Percentiles rank a stretch among this genome's conserved stretches.
Evolutionary conservation across 345 rosid genomes (phyloP).

Genomic region (Crucihimalaya himalaica): DNA sequence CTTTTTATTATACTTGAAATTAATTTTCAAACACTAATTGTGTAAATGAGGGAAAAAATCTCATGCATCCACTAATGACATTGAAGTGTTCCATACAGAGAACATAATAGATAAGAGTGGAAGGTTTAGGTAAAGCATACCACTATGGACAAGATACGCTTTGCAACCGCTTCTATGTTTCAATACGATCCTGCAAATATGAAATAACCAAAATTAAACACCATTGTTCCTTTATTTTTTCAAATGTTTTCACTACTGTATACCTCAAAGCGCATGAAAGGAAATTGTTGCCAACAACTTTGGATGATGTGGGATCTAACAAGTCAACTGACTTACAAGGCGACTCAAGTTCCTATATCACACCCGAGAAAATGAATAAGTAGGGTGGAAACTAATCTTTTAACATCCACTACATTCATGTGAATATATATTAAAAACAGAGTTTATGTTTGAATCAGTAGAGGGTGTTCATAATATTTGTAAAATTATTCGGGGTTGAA

Average conservation of each 20-base stretch:
- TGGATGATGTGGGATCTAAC: constrained; percentile 66
- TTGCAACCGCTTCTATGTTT: constrained; percentile 87
- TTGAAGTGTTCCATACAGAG: no score
- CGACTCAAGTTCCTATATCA: constrained; percentile 54
- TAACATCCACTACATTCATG: neutral
- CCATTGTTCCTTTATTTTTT: constrained; percentile 1
- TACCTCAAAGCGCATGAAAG: constrained; percentile 92
- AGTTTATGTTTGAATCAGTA: no score
- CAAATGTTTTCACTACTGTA: constrained; percentile 11
- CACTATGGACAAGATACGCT: no score
- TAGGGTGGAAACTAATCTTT: neutral
- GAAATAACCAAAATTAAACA: constrained; percentile 31
- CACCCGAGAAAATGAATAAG: neutral
- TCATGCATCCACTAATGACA: no score
- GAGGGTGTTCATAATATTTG: no score
- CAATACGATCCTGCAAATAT: constrained; percentile 73
- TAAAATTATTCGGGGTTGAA: no score
- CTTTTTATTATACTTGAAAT: no score
- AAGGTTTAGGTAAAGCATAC: no score
- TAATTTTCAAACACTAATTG: no score
- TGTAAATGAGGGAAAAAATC: no score
- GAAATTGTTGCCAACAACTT: constrained; percentile 63
- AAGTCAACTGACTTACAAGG: constrained; percentile 60
- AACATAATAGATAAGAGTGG: no score
- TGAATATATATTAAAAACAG: neutral